Evolutionary conservation across 2,329 filamentous ascomycete genomes (phyloP).

Genomic region (Chaetomium sp.): DNA sequence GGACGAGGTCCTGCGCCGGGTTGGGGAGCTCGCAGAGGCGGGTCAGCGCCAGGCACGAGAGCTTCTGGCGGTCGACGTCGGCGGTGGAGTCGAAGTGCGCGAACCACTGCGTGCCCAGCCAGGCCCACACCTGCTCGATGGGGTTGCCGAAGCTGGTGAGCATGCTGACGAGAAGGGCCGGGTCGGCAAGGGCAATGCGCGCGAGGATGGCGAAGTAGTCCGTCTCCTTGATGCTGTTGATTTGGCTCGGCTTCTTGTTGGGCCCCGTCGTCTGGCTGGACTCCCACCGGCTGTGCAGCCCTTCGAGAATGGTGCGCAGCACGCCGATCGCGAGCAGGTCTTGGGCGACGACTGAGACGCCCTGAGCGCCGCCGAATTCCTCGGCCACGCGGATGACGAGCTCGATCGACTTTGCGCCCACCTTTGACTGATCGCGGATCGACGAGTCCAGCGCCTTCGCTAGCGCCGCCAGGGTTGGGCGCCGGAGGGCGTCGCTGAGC

Average conservation of each 20-base stretch:
- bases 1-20: conserved; percentile 57
- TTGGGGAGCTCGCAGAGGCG: conserved; percentile 67
- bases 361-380: conserved; percentile 61
- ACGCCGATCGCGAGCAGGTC: conserved; percentile 67
- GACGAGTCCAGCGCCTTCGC: conserved; percentile 53
- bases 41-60: conserved; percentile 73
- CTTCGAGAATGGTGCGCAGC: conserved; percentile 64
- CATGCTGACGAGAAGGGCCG: conserved; percentile 65
- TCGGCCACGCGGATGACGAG: conserved; percentile 65
- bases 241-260: conserved; percentile 65
- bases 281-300: conserved; percentile 68
- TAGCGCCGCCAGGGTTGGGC: conserved; percentile 52
- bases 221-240: conserved; percentile 75
- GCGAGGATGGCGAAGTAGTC: conserved; percentile 85
- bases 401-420: conserved; percentile 64
- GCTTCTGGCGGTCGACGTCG: conserved; percentile 66
- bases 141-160: conserved; percentile 49
- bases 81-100: conserved; percentile 68
- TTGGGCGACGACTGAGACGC: conserved; percentile 63
- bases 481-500: conserved; percentile 58
- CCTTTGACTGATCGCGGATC: conserved; percentile 59
- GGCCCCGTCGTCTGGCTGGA: conserved; percentile 83
- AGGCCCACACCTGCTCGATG: conserved; percentile 58
- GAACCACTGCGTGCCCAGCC: conserved; percentile 68
- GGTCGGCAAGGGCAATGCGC: conserved; percentile 73